Evolutionary conservation across 495 filamentous ascomycete species (phyloP), one percentile per base, ranked within the genome.

Genomic region (Aspergillus indologenus): DNA sequence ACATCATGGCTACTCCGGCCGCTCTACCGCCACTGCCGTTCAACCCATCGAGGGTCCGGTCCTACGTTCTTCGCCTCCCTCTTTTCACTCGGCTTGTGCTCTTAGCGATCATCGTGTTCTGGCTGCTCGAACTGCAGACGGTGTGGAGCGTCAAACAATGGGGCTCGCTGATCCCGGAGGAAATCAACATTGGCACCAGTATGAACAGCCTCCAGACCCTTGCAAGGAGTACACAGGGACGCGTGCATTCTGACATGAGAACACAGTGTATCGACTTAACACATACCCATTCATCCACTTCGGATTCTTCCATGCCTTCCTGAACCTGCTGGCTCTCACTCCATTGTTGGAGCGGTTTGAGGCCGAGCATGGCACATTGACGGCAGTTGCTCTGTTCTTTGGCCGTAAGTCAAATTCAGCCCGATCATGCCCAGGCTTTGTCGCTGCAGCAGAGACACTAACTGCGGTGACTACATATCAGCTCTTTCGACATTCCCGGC

Each of bases 301-400:
- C 29, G 85, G 86, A 60, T 82, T 93, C 72, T 78, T 95, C 58
- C 94, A 98, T 69, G 76, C 85, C 48, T 61, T 93, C 26, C 69
- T 97, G 64, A 96, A 97, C 72, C 67, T 88, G 45, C 18, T 96
- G 48, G 87, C 91, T 4, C 72, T 97, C 58, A 85, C 85, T 12
- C 94, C 94, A 17, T 75, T 98, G 48, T 68, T 98, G 61, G 92
- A 96, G 71, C 82, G 92, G 48, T 98, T 98, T 69, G 94, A 98
- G 74, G 79, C 85, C n/a, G 93, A 96, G 67, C 81, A 94, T 75
- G 94, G 94, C 23, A 96, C 92, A n/a, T 76, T 97, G 63, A 87
- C 88, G 23, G 85, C 91, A 19, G 65, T 93, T 49, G 82, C 89
- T 40, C 78, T 98, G 64, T 95, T 98, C 70, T 80, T 91, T 61